These are phyloP conservation scores for Psidium friedrichsthalianum DNA, from an alignment of 345 rosid species.

Conservation along the genomic window DNA sequence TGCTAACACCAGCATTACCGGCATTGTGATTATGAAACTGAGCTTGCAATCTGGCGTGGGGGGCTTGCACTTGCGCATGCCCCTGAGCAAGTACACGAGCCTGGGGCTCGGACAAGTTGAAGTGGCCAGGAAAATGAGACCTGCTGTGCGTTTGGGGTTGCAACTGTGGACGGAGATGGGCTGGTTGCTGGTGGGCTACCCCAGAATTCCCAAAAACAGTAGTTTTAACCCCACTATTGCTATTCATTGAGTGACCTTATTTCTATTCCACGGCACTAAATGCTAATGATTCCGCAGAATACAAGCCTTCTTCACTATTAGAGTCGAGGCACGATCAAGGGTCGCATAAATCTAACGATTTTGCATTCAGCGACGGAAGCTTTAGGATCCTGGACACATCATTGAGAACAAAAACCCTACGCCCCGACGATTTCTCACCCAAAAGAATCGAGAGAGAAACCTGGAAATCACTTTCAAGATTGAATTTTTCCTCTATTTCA, in stretches of 20 bases:
- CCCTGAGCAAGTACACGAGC: conserved; percentile 8
- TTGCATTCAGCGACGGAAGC: background rate
- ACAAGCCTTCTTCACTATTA: background rate
- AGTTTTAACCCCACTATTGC: background rate
- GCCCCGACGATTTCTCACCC: background rate
- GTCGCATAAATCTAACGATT: background rate
- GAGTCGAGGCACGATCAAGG: background rate
- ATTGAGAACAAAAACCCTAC: background rate
- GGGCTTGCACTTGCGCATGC: background rate
- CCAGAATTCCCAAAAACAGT: conserved; percentile 4
- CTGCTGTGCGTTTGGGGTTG: background rate
- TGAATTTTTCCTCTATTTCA: background rate
- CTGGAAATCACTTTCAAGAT: background rate
- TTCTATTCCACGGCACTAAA: background rate
- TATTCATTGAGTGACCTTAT: conserved; percentile 3
- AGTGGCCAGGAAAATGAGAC: conserved; percentile 10
- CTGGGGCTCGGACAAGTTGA: conserved; percentile 10
- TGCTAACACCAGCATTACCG: background rate
- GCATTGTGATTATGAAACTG: conserved; percentile 6
- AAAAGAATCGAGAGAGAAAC: background rate
- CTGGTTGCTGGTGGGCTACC: background rate
- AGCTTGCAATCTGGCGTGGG: conserved; percentile 6
- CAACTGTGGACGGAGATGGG: conserved; percentile 7
- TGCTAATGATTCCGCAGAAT: background rate
- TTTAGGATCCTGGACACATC: background rate